Conservation (phyloP, 2,329 filamentous ascomycete species). For the Emergomyces africanus region DNA sequence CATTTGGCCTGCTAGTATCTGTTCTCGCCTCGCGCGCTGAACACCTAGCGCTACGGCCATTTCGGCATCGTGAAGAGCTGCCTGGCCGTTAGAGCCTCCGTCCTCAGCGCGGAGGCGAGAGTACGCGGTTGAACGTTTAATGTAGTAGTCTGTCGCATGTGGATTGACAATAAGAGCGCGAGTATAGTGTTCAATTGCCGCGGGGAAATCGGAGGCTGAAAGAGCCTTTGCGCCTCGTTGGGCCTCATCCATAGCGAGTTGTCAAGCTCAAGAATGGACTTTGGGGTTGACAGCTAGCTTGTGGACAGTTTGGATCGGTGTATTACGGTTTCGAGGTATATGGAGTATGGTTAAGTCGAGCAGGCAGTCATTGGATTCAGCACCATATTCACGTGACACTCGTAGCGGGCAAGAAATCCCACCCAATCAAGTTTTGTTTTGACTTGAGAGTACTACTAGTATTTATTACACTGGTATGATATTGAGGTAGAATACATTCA, state of each 20-base stretch:
- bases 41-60: constrained; percentile 49
- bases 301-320: not conserved
- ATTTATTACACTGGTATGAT: too few species aligned
- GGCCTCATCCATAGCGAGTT: constrained; percentile 37
- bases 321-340: not conserved
- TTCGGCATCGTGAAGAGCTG: constrained; percentile 58
- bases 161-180: constrained; percentile 50
- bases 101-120: constrained; percentile 46
- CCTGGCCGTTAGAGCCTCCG: constrained; percentile 25
- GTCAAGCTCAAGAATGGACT: not conserved
- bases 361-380: not conserved
- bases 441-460: too few species aligned
- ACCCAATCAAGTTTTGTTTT: too few species aligned
- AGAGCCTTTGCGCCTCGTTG: constrained; percentile 49
- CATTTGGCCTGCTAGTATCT: constrained; percentile 70
- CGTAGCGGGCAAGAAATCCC: too few species aligned
- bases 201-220: constrained; percentile 48
- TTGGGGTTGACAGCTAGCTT: not conserved
- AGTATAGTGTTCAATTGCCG: constrained; percentile 57
- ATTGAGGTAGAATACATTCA: not conserved
- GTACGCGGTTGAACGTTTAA: constrained; percentile 69
- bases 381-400: not conserved
- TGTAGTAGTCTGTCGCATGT: constrained; percentile 62
- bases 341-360: too few species aligned
- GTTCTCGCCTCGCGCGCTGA: constrained; percentile 58